Base-by-base conservation (phyloP, 768 basidiomycete genomes). In the Amylocystis lapponica region DNA sequence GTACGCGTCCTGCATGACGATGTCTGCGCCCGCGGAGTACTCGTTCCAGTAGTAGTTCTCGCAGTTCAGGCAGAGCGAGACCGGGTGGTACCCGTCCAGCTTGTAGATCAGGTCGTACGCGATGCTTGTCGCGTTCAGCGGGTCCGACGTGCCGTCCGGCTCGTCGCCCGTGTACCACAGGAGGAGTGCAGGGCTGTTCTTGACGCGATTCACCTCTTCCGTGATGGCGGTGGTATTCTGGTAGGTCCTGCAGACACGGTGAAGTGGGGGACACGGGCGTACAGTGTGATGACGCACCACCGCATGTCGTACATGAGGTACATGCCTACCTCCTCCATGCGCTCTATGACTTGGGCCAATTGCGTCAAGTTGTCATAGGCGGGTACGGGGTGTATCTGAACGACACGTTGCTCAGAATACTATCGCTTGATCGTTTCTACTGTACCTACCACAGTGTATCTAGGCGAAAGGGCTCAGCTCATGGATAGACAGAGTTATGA, bases 301-400 rank as follows among this genome's bases (percentile, higher is more conserved):
- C 86, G 73, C 86, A 90, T 88, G 57, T 89, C 85, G 50, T 90
- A 91, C 78, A 89, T 87, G 42, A 89, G 69, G 54, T 83, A 90
- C 3, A 79, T 48, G 0, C 75, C 76, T 0, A 80, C 76, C 47
- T 81, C 72, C 58, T 87, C 78, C 81, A 88, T 86, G 32, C 71
- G 66, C 53, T 86, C 80, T 6, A 88, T 55, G 21, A 86, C 77
- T 37, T 68, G 45, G 27, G 77, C 71, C 0, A 87, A 62, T 0
- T 69, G 70, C 0, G 80, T 78, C 26, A 79, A 48, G 51, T 83
- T 78, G 47, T 70, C 70, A 46, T 82, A 87, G 0, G 74, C 61
- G 0, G 88, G 86, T 4, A 86, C 65, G 2, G 83, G 81, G 53
- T 90, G 88, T 14, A 89, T 71, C 80, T 74, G 23, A 31, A 41